Percentiles rank a stretch among this genome's conserved stretches.
Conservation (phyloP, 441 rosid species). For the Pelargonium australe region DNA sequence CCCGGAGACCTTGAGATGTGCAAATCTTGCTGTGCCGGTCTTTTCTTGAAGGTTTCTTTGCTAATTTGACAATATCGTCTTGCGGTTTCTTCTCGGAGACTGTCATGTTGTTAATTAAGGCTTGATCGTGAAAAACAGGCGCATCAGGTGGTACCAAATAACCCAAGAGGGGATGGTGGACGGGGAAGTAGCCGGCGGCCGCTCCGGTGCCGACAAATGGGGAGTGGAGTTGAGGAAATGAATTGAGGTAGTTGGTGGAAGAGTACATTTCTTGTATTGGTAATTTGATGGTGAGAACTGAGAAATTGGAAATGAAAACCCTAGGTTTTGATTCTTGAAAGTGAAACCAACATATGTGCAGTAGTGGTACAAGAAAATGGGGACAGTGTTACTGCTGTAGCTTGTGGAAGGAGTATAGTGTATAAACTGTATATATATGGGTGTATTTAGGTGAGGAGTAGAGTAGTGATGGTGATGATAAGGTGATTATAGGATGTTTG, state of each 20-base stretch:
- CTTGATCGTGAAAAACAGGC: background rate
- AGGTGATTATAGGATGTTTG: too few species aligned
- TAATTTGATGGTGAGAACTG: slow-evolving; percentile 3
- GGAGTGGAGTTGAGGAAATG: slow-evolving; percentile 17
- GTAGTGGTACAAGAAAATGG: too few species aligned
- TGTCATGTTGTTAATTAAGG: background rate
- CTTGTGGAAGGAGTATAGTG: too few species aligned
- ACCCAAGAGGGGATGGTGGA: slow-evolving; percentile 20
- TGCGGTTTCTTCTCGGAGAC: slow-evolving; percentile 4
- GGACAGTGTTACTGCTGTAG: too few species aligned
- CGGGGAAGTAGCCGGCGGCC: background rate
- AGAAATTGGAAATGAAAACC: slow-evolving; percentile 11
- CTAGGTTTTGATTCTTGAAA: background rate
- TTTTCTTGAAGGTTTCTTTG: slow-evolving; percentile 40
- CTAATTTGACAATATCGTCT: background rate
- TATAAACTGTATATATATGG: too few species aligned
- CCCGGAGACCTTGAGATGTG: slow-evolving; percentile 70
- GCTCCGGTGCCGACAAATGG: background rate
- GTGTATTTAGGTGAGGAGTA: too few species aligned
- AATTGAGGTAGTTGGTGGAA: slow-evolving; percentile 16
- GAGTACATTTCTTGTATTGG: slow-evolving; percentile 23
- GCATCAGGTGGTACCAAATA: background rate
- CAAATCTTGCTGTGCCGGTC: slow-evolving; percentile 69
- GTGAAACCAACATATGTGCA: too few species aligned
- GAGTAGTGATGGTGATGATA: too few species aligned